Base-by-base conservation (phyloP, 2,329 filamentous ascomycete species). In the Juglanconis oblonga region DNA sequence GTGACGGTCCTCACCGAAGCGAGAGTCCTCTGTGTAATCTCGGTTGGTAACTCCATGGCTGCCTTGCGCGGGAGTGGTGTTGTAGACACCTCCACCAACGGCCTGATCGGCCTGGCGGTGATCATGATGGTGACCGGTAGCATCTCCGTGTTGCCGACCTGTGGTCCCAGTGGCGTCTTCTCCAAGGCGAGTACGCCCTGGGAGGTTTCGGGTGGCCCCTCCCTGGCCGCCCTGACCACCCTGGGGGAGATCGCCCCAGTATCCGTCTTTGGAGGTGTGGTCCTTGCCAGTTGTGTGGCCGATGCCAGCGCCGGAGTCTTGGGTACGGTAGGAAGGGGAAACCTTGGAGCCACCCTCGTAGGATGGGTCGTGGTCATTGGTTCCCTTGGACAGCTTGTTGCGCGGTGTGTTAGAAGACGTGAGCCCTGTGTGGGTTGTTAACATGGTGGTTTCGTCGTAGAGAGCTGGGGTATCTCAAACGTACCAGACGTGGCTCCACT, bases 321-420 rank as follows among this genome's bases (percentile, higher is more conserved):
- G 13, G 5, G 44, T 2, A 5, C 29, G 45, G 24, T 56, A 24
- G 24, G 24, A 2, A 24, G 24, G 55, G 7, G 38, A 38, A 10
- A 9, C 24, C 10, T 50, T 55, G 11, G 40, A 45, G 13, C 48
- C 32, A 14, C 40, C 40, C 1, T 57, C 45, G 14, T 59, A 49
- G 31, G 57, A 38, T n/a, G 59, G 52, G 40, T 59, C 55, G 7
- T 61, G 55, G 11, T 53, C 58, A 14, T 59, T 56, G 5, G 17
- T 38, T 1, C 61, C 59, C 44, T 62, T 64, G 32, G 49, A 59
- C 24, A 64, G 57, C 48, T 62, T 65, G 42, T 63, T 59, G 42
- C 51, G 63, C 4, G 56, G 56, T 42, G 48, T 48, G 33, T 42
- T 56, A 47, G 55, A 52, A 5, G 38, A 50, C 10, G 45, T n/a